Conservation (phyloP, 139 green algal species). For the Choricystis sp. region DNA sequence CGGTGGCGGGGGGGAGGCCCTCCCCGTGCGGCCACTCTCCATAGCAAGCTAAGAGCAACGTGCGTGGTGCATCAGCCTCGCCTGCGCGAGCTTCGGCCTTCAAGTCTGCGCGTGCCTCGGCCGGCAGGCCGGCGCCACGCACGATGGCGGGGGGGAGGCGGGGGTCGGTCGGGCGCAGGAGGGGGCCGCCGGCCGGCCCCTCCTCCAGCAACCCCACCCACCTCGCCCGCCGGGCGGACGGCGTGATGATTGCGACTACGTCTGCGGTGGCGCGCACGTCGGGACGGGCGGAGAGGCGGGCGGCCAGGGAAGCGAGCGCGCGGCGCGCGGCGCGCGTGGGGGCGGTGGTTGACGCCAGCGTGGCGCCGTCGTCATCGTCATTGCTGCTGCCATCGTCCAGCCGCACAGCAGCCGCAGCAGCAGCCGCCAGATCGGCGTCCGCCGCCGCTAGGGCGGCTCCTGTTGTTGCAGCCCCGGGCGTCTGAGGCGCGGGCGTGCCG, state of each 20-base stretch:
- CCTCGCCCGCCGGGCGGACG: conserved; percentile 26
- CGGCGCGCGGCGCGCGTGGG: conserved; percentile 9
- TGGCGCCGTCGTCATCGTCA: conserved; percentile 5
- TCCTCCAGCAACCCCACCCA: conserved; percentile 57
- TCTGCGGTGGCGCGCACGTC: conserved; percentile 28
- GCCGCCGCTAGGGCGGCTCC: conserved; percentile 2
- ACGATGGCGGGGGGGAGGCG: conserved; percentile 36
- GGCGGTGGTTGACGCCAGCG: background rate
- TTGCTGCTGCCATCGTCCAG: background rate
- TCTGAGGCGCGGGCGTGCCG: no score
- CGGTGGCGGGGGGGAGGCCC: conserved; percentile 11
- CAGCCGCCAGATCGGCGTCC: background rate
- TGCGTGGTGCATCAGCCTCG: conserved; percentile 1
- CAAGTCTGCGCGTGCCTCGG: conserved; percentile 12
- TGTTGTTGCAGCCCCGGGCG: no score
- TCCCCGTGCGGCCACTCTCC: conserved; percentile 12
- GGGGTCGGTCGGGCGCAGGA: conserved; percentile 49
- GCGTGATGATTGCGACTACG: conserved; percentile 54
- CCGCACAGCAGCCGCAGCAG: conserved; percentile 1
- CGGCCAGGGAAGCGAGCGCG: background rate
- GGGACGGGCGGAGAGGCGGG: background rate
- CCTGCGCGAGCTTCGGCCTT: conserved; percentile 6
- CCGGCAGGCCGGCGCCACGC: conserved; percentile 10
- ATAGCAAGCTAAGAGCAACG: conserved; percentile 19
- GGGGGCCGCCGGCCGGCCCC: conserved; percentile 8